Percentiles rank a stretch among this genome's conserved stretches.
phyloP scores from a whole-genome alignment of 495 filamentous ascomycete genomes.

The Poronia punctata region DNA sequence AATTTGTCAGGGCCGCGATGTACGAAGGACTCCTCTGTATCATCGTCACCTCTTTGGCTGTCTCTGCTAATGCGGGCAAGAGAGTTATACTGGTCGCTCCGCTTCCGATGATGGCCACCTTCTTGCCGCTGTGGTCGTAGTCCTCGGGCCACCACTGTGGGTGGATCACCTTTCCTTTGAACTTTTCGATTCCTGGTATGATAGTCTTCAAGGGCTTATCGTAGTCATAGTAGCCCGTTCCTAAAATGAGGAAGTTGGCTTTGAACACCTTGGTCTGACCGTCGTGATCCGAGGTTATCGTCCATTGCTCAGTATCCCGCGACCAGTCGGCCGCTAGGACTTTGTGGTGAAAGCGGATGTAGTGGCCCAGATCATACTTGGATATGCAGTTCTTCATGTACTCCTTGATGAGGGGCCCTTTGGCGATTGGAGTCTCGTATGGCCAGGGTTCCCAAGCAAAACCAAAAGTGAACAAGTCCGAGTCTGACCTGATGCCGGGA shows the following conservation, averaged over 20 bases:
- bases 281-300: conserved; percentile 45
- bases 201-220: conserved; percentile 43
- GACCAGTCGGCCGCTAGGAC: conserved; percentile 54
- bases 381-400: conserved; percentile 57
- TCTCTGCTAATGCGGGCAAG: conserved; percentile 42
- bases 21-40: conserved; percentile 54
- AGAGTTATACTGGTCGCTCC: conserved; percentile 55
- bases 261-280: conserved; percentile 34
- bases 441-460: conserved; percentile 56
- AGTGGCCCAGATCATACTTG: conserved; percentile 53
- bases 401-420: conserved; percentile 49
- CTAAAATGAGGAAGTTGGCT: conserved; percentile 52
- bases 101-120: conserved; percentile 48
- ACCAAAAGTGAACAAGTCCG: conserved; percentile 60
- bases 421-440: conserved; percentile 50
- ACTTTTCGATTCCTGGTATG: conserved; percentile 55
- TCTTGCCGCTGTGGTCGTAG: conserved; percentile 43
- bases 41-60: conserved; percentile 47
- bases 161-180: conserved; percentile 50
- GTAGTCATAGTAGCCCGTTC: conserved; percentile 67
- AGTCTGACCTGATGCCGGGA: conserved; percentile 63
- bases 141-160: conserved; percentile 58
- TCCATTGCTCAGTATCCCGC: conserved; percentile 54
- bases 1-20: conserved; percentile 42
- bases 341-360: conserved; percentile 55